A percentile compares a stretch with the other conserved stretches of the same genome.
phyloP scores from a whole-genome alignment of 1,284 basidiomycete genomes.

The Sporisorium exsertum region DNA sequence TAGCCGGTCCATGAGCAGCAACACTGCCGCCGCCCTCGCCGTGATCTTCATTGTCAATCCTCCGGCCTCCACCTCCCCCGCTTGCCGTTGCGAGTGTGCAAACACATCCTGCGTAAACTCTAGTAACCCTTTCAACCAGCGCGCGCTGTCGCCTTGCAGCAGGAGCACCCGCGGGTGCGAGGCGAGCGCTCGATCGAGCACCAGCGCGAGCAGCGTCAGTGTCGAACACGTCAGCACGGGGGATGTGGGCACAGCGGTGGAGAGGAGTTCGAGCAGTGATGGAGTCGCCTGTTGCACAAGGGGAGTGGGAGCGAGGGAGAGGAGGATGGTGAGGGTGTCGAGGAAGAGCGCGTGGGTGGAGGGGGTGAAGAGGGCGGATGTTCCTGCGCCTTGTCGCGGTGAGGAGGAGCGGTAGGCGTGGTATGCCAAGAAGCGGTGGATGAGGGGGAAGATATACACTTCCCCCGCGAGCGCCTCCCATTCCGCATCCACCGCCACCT shows the following conservation, averaged over 20 bases:
- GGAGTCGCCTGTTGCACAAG: background rate
- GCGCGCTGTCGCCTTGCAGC: background rate
- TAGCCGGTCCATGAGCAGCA: constrained; percentile 24
- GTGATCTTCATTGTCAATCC: constrained; percentile 5
- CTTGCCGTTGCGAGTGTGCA: background rate
- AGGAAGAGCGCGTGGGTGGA: constrained; percentile 81
- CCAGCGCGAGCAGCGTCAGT: background rate
- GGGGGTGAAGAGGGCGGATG: constrained; percentile 81
- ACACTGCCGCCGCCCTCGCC: constrained; percentile 15
- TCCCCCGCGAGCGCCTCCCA: constrained; percentile 48
- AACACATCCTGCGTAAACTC: constrained; percentile 8
- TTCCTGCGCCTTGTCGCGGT: constrained; percentile 70
- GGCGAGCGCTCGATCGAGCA: background rate
- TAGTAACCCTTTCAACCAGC: background rate
- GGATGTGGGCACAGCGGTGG: background rate
- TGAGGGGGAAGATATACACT: constrained; percentile 78
- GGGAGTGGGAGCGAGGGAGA: constrained; percentile 1
- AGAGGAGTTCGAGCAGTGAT: constrained; percentile 13
- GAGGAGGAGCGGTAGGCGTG: background rate
- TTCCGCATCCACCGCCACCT: background rate
- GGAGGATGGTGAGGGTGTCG: constrained; percentile 80
- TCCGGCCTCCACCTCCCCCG: background rate
- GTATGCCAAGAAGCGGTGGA: constrained; percentile 84
- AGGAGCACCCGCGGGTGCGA: background rate
- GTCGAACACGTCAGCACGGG: background rate